Conservation (phyloP, 257 asterid species). For the Voacanga thouarsii region DNA sequence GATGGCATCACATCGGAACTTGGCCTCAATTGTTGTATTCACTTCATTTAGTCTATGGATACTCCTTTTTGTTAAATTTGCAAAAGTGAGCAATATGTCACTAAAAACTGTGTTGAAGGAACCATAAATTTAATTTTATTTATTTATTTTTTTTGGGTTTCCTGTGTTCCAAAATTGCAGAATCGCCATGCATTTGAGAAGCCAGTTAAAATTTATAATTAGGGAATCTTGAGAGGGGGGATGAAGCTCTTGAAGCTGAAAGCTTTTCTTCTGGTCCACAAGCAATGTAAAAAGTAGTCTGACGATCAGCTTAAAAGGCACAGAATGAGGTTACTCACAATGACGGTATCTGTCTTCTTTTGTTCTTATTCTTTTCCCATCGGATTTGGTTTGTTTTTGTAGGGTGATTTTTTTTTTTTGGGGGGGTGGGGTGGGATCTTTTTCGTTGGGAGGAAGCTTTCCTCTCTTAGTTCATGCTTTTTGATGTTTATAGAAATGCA, state of each 20-base stretch:
- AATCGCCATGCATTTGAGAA: conserved; percentile 86
- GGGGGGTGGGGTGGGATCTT: background rate
- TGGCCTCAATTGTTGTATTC: background rate
- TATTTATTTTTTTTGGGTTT: background rate
- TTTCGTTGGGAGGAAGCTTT: conserved; percentile 13
- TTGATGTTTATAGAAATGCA: conserved; percentile 13
- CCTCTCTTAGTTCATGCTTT: conserved; percentile 12
- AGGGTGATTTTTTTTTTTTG: conserved; percentile 6
- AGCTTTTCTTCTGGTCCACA: background rate
- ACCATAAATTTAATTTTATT: background rate
- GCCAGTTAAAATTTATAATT: conserved; percentile 89
- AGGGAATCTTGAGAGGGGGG: conserved; percentile 17
- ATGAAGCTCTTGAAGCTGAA: conserved; percentile 7
- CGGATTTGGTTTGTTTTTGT: conserved; percentile 21
- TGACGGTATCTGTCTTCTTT: background rate
- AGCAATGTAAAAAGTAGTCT: conserved; percentile 11
- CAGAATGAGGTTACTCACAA: conserved; percentile 1
- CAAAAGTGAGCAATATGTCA: background rate
- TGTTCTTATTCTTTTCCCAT: background rate
- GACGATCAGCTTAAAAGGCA: conserved; percentile 11
- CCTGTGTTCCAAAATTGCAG: conserved; percentile 46
- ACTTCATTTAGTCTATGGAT: background rate
- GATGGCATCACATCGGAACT: background rate
- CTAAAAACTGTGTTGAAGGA: background rate
- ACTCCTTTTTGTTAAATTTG: background rate